Conservation (phyloP, 768 basidiomycete genomes). For the Macrocybe gigantea region DNA sequence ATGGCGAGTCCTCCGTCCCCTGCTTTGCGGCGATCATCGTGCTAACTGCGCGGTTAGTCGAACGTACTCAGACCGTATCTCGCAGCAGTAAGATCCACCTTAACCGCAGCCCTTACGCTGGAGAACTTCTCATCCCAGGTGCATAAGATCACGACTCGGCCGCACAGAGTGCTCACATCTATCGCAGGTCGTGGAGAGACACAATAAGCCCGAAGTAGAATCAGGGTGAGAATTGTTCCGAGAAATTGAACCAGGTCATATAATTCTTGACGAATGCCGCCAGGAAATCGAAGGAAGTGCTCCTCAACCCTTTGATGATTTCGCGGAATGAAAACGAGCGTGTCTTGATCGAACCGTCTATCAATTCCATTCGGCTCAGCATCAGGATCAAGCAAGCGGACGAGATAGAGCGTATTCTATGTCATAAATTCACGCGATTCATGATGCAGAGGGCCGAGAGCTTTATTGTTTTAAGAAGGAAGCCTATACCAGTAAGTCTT, state of each 20-base stretch:
- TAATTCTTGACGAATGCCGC: conserved; percentile 1
- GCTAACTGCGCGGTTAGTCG: conserved; percentile 47
- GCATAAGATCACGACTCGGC: conserved; percentile 11
- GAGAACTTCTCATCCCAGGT: conserved; percentile 99
- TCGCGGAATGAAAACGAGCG: conserved; percentile 97
- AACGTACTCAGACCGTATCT: conserved; percentile 95
- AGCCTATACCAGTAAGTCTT: conserved; percentile 74
- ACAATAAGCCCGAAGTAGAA: conserved; percentile 97
- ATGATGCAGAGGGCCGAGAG: conserved; percentile 99
- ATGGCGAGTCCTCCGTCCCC: conserved; percentile 41
- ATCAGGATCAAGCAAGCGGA: conserved; percentile 99
- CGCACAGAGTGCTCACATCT: conserved; percentile 11
- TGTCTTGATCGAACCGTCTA: conserved; percentile 93
- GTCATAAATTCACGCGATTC: conserved; percentile 97
- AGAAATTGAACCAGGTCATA: neutral
- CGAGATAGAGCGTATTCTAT: conserved; percentile 95
- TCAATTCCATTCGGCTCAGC: conserved; percentile 95
- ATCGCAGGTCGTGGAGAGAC: conserved; percentile 85
- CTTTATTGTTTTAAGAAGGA: conserved; percentile 93
- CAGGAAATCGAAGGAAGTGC: conserved; percentile 89
- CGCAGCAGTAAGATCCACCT: conserved; percentile 89
- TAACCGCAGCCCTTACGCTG: conserved; percentile 95
- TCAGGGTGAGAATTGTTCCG: conserved; percentile 44
- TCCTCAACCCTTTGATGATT: conserved; percentile 90
- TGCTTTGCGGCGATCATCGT: neutral